A percentile compares a stretch with the other conserved stretches of the same genome.
These are phyloP conservation scores for Aspergillus kassunensis DNA, from an alignment of 495 filamentous ascomycete genomes.

Conservation along the genomic window DNA sequence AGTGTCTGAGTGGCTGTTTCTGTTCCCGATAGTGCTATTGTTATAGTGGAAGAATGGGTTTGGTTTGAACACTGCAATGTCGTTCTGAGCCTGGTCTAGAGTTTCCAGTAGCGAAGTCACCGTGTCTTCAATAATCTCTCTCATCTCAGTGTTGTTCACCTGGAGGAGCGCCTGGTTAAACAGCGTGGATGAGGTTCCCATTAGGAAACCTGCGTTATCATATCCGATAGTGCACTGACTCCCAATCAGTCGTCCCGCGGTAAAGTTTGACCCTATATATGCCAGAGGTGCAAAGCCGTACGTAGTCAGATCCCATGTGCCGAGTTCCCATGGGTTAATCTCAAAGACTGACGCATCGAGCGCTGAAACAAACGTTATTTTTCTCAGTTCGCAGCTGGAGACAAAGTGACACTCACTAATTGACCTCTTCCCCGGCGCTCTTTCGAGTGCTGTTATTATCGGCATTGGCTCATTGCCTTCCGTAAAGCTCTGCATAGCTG, in stretches of 20 bases:
- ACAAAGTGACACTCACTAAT: too few species aligned
- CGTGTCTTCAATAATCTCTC: too few species aligned
- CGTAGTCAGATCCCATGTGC: constrained; percentile 75
- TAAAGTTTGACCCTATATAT: constrained; percentile 80
- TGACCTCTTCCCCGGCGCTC: constrained; percentile 63
- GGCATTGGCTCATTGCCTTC: constrained; percentile 77
- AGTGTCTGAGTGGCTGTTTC: constrained; percentile 61
- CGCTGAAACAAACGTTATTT: constrained; percentile 58
- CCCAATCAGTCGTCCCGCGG: constrained; percentile 55
- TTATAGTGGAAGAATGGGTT: constrained; percentile 83
- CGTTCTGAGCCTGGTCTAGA: constrained; percentile 25
- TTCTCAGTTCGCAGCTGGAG: too few species aligned
- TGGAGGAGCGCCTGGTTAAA: constrained; percentile 75
- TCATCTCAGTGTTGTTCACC: too few species aligned
- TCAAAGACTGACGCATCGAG: constrained; percentile 80
- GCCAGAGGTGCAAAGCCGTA: constrained; percentile 72
- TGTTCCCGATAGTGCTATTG: too few species aligned
- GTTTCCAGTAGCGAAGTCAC: constrained; percentile 53
- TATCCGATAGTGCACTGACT: constrained; percentile 72
- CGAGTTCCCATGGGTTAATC: constrained; percentile 86
- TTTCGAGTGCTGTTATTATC: constrained; percentile 71
- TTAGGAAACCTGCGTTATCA: constrained; percentile 80
- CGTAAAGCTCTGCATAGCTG: constrained; percentile 59
- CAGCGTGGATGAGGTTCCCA: constrained; percentile 86
- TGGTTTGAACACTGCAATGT: constrained; percentile 78